Percentiles rank a stretch among this genome's conserved stretches.
Conservation (phyloP, 2,329 filamentous ascomycete species). For the Fusarium sp. region DNA sequence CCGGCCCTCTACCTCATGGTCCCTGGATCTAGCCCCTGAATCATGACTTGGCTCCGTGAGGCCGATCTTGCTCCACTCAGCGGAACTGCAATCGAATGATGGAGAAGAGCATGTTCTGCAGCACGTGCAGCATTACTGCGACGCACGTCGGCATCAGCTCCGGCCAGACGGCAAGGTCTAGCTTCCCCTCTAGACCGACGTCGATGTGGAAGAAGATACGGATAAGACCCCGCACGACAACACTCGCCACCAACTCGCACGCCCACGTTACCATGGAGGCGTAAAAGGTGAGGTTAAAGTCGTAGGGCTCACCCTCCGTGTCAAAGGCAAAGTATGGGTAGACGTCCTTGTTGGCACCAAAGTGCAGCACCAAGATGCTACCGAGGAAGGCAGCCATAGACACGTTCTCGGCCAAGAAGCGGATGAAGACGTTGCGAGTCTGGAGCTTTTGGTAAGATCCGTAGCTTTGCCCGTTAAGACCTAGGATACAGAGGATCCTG, state of each 20-base stretch:
- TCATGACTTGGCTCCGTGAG: constrained; percentile 5
- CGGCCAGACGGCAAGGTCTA: constrained; percentile 70
- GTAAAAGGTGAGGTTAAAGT: constrained; percentile 69
- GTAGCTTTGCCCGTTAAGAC: constrained; percentile 66
- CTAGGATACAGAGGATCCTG: constrained; percentile 60
- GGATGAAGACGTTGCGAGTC: constrained; percentile 71
- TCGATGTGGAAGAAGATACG: constrained; percentile 66
- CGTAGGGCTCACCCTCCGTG: constrained; percentile 58
- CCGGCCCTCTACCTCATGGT: constrained; percentile 28
- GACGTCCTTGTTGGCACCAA: constrained; percentile 70
- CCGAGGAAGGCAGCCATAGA: constrained; percentile 74
- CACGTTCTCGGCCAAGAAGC: constrained; percentile 70
- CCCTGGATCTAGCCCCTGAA: constrained; percentile 4
- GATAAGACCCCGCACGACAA: constrained; percentile 66
- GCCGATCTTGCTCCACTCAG: constrained; percentile 32
- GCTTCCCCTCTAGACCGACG: constrained; percentile 69
- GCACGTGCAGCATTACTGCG: constrained; percentile 70
- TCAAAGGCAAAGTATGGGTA: constrained; percentile 76
- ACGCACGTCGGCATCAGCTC: constrained; percentile 71
- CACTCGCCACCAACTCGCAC: constrained; percentile 69
- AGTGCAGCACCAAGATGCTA: constrained; percentile 70
- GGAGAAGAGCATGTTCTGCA: constrained; percentile 76
- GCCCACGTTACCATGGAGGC: constrained; percentile 71
- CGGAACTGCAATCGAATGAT: constrained; percentile 70
- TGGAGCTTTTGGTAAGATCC: constrained; percentile 71